Evolutionary conservation across 1,139 yeast species (phyloP).

Genomic region (Lizanozyma gosingica): DNA sequence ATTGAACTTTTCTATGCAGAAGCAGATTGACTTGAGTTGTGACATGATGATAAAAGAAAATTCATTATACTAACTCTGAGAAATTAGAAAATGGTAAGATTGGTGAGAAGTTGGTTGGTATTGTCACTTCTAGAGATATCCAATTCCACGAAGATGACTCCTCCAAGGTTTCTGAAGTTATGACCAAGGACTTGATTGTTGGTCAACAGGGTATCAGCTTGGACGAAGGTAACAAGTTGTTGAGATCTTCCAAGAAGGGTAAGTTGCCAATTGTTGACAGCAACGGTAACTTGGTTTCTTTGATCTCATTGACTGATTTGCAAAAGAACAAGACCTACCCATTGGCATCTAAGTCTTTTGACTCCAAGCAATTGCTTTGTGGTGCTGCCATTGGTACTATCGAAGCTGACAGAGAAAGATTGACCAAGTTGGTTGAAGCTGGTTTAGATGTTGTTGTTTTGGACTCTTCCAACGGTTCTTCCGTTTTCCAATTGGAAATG

Average conservation of each 20-base stretch:
- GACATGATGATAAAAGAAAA: no score
- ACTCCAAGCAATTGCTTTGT: slow-evolving; percentile 92
- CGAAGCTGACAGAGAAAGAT: slow-evolving; percentile 79
- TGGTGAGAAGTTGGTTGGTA: slow-evolving; percentile 89
- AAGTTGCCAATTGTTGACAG: slow-evolving; percentile 88
- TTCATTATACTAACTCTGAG: background rate
- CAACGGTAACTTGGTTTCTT: slow-evolving; percentile 68
- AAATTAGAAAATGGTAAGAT: slow-evolving; percentile 68
- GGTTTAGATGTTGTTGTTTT: slow-evolving; percentile 95
- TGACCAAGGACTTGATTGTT: slow-evolving; percentile 85
- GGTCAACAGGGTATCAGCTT: slow-evolving; percentile 77
- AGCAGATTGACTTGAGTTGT: no score
- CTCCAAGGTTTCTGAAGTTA: slow-evolving; percentile 61
- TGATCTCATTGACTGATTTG: slow-evolving; percentile 92
- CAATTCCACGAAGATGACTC: slow-evolving; percentile 80
- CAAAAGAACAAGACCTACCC: slow-evolving; percentile 94
- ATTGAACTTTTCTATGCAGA: no score
- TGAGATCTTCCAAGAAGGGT: slow-evolving; percentile 93
- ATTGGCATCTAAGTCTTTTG: slow-evolving; percentile 84
- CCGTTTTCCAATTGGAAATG: slow-evolving; percentile 89
- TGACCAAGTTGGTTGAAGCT: slow-evolving; percentile 78
- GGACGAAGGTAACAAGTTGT: slow-evolving; percentile 79
- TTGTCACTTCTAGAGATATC: slow-evolving; percentile 92
- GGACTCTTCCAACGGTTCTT: slow-evolving; percentile 97
- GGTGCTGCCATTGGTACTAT: slow-evolving; percentile 99